Base-by-base conservation (phyloP, 192 early-diverging fungal genomes). In the Entomortierella beljakovae region DNA sequence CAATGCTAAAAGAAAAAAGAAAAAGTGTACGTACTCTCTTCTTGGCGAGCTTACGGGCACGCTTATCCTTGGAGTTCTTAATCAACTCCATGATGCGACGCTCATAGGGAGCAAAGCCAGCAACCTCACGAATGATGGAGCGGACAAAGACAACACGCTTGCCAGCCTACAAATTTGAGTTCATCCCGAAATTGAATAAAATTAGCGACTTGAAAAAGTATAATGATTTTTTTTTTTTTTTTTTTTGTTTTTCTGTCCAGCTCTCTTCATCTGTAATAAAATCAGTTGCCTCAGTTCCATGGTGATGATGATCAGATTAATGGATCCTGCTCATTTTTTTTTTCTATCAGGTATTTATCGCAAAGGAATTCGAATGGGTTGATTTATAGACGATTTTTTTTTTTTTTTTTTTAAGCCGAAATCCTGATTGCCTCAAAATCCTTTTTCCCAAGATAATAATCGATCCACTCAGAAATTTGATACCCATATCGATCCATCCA, bases 21-120 rank as follows among this genome's bases (percentile, higher is more conserved):
- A 71, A 34, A 25, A 43, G 1, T 29, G 25, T 54, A 83, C 88
- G 43, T 86, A 90, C 91, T 71, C 91, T 95, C 89, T 92, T 95
- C 94, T 99, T 99, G 80, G 96, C 94, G 64, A 99, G 91, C 92
- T 95, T 97, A 84, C 95, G 91, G 63, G 98, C 98, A 82, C 98
- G 94, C 96, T 99, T 99, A 86, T 99, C 98, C 87, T 96, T 97
- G 85, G 95, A 95, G 94, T 98, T 98, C 92, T 96, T 97, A 83
- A 99, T 87, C 93, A 99, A 90, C 91, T 99, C 98, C 97, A 99
- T 98, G 72, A 99, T 93, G 87, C 98, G 92, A 73, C 92, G 93
- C 88, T 99, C 98, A 84, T 99, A 99, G 62, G 98, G 98, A 56
- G 98, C 93, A 80, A 93, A 99, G 58, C 98, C 98, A 81, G 88